Percentiles rank a stretch among this genome's conserved stretches.
Conservation (phyloP, 768 basidiomycete genomes). For the Rhizopogon salebrosus region DNA sequence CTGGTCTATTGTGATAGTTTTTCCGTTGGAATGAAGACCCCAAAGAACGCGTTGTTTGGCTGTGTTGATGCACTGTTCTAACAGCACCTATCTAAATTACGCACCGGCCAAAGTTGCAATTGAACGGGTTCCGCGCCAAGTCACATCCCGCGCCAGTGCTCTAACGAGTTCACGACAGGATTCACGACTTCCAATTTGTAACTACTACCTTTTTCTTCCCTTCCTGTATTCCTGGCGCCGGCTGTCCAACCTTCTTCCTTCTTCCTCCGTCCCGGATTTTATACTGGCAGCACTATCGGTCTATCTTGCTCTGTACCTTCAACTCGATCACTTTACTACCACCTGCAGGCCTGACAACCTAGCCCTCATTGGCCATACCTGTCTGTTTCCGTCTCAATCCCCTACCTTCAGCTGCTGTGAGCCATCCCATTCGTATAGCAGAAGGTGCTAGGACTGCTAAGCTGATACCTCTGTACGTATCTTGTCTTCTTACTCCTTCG, state of each 20-base stretch:
- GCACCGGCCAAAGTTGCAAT: conserved; percentile 11
- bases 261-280: not conserved
- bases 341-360: conserved; percentile 2
- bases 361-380: not conserved
- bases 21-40: not conserved
- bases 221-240: conserved; percentile 3
- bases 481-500: not conserved
- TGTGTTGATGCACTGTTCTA: conserved; percentile 13
- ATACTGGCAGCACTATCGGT: conserved; percentile 1
- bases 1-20: not conserved
- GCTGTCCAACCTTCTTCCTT: not conserved
- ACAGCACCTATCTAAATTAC: not conserved
- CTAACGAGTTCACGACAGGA: conserved; percentile 24
- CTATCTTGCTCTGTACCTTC: not conserved
- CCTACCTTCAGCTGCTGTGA: not conserved
- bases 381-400: not conserved
- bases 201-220: not conserved
- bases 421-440: not conserved
- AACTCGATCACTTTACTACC: conserved; percentile 6
- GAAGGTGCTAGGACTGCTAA: not conserved
- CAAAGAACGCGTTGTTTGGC: conserved; percentile 17
- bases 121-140: conserved; percentile 10
- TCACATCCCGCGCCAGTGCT: conserved; percentile 8
- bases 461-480: not conserved
- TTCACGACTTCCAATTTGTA: conserved; percentile 19